Base-by-base conservation (phyloP, 768 basidiomycete species). In the Boletales sp. region DNA sequence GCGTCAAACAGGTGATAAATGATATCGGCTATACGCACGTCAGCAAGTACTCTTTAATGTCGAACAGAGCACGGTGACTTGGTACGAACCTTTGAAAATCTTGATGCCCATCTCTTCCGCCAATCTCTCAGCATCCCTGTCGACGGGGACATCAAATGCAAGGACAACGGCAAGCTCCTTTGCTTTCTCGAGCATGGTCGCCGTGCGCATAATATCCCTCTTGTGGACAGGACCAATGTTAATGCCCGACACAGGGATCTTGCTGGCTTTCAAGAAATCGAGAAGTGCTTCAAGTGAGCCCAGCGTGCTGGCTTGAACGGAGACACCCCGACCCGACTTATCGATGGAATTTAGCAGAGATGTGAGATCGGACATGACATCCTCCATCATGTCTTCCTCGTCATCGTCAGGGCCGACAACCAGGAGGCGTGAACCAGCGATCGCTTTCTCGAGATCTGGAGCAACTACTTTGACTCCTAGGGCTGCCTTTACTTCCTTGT, bases 1-100 rank as follows among this genome's bases (percentile, higher is more conserved):
- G 92, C 82, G 64, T 98, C 94, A 65, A 98, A 97, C 40, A 99
- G 73, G 67, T 97, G 95, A 69, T 99, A 99, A 59, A 99, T 98
- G 66, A 98, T 97, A 69, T 97, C 94, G 54, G 95, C 95, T 97
- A 66, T 24, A 54, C 2, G 8, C 10, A 8, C 8, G 35, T 50
- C 13, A 57, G 54, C 30, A n/a, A 21, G 29, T 29, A 4, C 14
- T 34, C 11, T 14, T 21, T 21, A 21, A 29, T n/a, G 27, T 37
- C 9, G 42, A 45, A 24, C 2, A 27, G 32, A 34, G 9, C 10
- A 34, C 9, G 21, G 21, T n/a, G 15, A 30, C 18, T 13, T n/a
- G n/a, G 15, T 8, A 34, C 52, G 40, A 53, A 94, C 95, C 94
- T 74, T 86, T 94, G 79, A 99, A 99, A 59, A 99, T 72, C 55